These are phyloP conservation scores for Boehmeria nivea DNA, from an alignment of 306 rosid species.

Conservation along the genomic window DNA sequence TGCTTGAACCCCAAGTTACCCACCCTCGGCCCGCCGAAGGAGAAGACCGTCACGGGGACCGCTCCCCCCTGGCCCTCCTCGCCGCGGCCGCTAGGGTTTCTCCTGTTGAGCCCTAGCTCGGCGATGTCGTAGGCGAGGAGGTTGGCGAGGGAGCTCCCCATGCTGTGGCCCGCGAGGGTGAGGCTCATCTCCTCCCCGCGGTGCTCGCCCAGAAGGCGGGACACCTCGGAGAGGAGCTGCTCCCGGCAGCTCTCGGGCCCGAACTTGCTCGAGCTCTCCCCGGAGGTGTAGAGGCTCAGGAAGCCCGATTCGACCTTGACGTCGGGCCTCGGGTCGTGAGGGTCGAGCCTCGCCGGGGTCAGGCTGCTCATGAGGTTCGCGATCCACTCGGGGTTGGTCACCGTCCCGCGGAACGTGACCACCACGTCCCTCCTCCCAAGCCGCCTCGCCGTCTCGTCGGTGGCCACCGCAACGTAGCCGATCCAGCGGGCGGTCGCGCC, in stretches of 20 bases:
- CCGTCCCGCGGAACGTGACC: conserved; percentile 73
- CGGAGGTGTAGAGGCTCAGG: conserved; percentile 64
- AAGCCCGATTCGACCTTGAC: conserved; percentile 86
- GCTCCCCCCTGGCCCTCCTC: neutral
- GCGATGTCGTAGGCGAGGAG: conserved; percentile 85
- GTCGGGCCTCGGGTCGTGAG: conserved; percentile 41
- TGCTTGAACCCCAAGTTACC: conserved; percentile 65
- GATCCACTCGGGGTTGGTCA: conserved; percentile 67
- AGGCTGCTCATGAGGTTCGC: conserved; percentile 76
- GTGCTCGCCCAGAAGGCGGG: conserved; percentile 47
- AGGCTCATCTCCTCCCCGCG: conserved; percentile 56
- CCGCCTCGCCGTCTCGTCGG: conserved; percentile 34
- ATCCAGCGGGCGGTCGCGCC: conserved; percentile 85
- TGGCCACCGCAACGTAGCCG: conserved; percentile 64
- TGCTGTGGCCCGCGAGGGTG: conserved; percentile 82
- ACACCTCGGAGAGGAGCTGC: conserved; percentile 75
- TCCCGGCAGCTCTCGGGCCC: conserved; percentile 76
- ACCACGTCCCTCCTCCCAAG: conserved; percentile 76
- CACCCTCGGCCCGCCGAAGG: conserved; percentile 87
- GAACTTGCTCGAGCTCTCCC: conserved; percentile 49
- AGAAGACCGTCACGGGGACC: conserved; percentile 57
- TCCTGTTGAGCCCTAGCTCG: conserved; percentile 57
- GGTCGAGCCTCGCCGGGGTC: conserved; percentile 73
- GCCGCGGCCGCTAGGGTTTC: no score
- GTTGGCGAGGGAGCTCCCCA: conserved; percentile 87